Percentiles rank a stretch among this genome's conserved stretches.
Conservation (phyloP, 73 alveolate genomes). For the Paramecium sonneborni region DNA sequence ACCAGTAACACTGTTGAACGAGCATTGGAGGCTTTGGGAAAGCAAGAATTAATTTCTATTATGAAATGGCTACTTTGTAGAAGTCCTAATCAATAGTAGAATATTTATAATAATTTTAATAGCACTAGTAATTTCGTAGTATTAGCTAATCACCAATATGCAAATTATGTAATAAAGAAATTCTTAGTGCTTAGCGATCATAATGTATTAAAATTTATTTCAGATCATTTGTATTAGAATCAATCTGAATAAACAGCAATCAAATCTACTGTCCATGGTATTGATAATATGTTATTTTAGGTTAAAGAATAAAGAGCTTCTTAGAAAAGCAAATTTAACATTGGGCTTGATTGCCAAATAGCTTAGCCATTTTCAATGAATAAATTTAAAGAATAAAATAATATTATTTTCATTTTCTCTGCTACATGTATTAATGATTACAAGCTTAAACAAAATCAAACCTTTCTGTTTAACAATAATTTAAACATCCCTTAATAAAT, state of each 20-base stretch:
- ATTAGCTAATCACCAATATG: background rate
- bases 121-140: background rate
- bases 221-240: background rate
- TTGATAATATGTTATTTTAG: background rate
- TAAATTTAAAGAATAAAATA: background rate
- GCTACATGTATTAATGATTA: slow-evolving; percentile 43
- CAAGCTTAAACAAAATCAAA: slow-evolving; percentile 70
- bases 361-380: background rate
- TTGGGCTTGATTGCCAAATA: background rate
- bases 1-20: slow-evolving; percentile 37
- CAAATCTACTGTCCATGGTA: slow-evolving; percentile 33
- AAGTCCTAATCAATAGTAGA: slow-evolving; percentile 1
- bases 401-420: background rate
- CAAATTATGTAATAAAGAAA: slow-evolving; percentile 24
- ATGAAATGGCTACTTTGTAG: slow-evolving; percentile 33
- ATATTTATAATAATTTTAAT: background rate
- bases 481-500: slow-evolving; percentile 87
- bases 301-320: slow-evolving; percentile 10
- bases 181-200: background rate
- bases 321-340: background rate
- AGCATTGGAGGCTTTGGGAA: background rate
- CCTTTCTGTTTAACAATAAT: slow-evolving; percentile 77
- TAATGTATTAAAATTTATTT: background rate
- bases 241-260: background rate
- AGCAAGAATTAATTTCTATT: background rate